Conservation (phyloP, 257 asterid genomes). For the Cruciata laevipes region DNA sequence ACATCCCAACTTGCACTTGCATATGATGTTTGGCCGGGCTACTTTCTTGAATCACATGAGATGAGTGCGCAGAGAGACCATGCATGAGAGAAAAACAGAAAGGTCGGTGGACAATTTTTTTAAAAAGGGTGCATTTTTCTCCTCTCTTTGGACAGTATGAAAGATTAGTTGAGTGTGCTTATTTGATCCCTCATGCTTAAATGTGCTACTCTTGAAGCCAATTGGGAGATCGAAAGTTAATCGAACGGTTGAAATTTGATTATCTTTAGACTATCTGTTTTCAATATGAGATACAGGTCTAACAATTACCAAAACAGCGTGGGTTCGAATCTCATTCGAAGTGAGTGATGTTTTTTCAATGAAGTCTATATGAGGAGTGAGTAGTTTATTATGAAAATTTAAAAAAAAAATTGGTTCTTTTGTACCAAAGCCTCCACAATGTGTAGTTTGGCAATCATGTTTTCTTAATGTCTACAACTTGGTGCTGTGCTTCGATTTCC, state of each 20-base stretch:
- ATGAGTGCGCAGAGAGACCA: neutral
- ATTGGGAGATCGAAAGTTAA: too few species aligned
- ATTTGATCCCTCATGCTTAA: neutral
- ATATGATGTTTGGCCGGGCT: neutral
- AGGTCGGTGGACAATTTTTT: neutral
- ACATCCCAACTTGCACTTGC: conserved; percentile 24
- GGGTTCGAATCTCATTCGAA: too few species aligned
- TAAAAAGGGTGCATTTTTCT: conserved; percentile 3
- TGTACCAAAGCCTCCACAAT: neutral
- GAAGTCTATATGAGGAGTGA: too few species aligned
- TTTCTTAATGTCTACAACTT: neutral
- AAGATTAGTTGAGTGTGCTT: neutral
- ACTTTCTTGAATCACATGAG: conserved; percentile 23
- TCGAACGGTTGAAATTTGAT: too few species aligned
- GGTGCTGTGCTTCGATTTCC: neutral
- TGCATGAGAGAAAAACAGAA: neutral
- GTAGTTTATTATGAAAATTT: too few species aligned
- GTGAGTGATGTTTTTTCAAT: too few species aligned
- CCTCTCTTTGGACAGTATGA: neutral
- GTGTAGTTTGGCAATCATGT: neutral
- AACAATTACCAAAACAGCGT: too few species aligned
- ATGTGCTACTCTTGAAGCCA: neutral
- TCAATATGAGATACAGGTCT: too few species aligned
- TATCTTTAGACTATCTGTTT: too few species aligned
- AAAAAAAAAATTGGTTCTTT: neutral